A percentile compares a stretch with the other conserved stretches of the same genome.
These are phyloP conservation scores for Rubroboletus satanas DNA, from an alignment of 768 basidiomycete genomes.

Conservation along the genomic window DNA sequence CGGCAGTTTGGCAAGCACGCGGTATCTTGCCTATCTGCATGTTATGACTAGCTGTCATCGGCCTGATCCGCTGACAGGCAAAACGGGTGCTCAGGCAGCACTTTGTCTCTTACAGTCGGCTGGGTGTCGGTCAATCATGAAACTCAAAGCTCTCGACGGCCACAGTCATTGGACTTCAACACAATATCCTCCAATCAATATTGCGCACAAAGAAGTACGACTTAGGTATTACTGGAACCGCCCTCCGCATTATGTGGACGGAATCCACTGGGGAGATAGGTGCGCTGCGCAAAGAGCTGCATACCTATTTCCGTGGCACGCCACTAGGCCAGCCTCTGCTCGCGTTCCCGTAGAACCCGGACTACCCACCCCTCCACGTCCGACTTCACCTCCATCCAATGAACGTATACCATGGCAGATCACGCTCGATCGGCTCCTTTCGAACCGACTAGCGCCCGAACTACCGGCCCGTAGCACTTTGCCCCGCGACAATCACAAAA, in stretches of 20 bases:
- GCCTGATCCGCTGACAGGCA: conserved; percentile 40
- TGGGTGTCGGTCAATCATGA: conserved; percentile 36
- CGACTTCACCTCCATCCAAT: not conserved
- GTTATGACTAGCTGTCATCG: conserved; percentile 36
- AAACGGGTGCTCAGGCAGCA: conserved; percentile 41
- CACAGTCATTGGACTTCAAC: not conserved
- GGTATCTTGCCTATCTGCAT: conserved; percentile 40
- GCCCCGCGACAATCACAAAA: not conserved
- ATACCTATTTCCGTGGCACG: not conserved
- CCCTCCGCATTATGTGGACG: too few relatives aligned
- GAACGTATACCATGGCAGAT: not conserved
- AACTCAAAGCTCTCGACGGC: conserved; percentile 9
- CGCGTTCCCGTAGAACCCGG: not conserved
- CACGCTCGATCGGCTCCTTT: not conserved
- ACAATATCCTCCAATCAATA: not conserved
- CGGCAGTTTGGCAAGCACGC: conserved; percentile 16
- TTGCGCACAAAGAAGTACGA: not conserved
- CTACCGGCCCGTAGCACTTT: not conserved
- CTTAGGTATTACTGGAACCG: not conserved
- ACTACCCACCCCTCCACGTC: not conserved
- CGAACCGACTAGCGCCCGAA: not conserved
- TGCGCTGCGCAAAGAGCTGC: too few relatives aligned
- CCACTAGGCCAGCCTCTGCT: not conserved
- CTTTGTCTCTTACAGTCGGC: conserved; percentile 25
- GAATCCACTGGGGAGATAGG: too few relatives aligned